phyloP scores from a whole-genome alignment of 257 asterid genomes.

The Solanum virginianum region DNA sequence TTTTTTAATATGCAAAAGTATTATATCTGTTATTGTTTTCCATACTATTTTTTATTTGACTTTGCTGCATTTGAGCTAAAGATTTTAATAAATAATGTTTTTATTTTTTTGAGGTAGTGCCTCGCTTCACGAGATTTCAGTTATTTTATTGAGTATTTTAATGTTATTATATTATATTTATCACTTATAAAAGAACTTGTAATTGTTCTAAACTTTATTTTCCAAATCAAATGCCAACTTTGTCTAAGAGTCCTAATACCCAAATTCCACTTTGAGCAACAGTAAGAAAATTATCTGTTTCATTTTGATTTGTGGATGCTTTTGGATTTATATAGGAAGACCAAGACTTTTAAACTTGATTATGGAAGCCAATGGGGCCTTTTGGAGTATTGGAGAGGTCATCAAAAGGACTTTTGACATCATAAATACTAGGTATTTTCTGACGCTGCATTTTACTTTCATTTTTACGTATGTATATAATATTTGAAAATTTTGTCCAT shows the following conservation, averaged over 20 bases:
- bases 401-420: no score
- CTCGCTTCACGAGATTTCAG: no score
- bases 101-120: no score
- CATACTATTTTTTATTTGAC: no score
- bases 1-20: background rate
- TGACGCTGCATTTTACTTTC: background rate
- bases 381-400: no score
- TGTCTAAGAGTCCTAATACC: background rate
- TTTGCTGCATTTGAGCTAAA: no score
- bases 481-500: background rate
- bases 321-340: background rate
- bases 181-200: background rate
- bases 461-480: background rate
- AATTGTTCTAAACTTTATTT: background rate
- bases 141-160: no score
- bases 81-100: no score
- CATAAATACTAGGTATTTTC: background rate
- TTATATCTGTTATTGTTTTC: background rate
- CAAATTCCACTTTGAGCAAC: background rate
- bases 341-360: background rate
- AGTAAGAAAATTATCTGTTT: background rate
- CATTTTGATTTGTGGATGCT: background rate
- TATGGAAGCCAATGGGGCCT: background rate
- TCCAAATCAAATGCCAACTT: background rate
- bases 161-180: no score